A percentile compares a stretch with the other conserved stretches of the same genome.
These are phyloP conservation scores for Nemania sp. DNA, from an alignment of 2,329 filamentous ascomycete species.

Conservation along the genomic window DNA sequence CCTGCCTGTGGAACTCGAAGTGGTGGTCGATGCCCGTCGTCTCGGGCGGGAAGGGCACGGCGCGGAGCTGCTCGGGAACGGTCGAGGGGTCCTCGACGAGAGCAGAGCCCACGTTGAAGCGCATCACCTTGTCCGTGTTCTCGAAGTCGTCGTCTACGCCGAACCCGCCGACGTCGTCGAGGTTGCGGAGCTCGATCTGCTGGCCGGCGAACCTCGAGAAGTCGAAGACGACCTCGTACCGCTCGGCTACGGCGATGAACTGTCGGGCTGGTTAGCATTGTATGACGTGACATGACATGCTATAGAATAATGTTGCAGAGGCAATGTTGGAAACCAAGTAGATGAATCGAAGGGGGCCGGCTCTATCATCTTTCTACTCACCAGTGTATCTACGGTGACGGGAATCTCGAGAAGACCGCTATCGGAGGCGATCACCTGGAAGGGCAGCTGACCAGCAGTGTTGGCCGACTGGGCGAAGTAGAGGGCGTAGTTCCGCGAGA, in stretches of 20 bases:
- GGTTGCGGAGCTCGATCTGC: constrained; percentile 49
- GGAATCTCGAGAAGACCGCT: constrained; percentile 54
- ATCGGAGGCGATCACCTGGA: constrained; percentile 60
- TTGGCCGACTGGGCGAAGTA: constrained; percentile 48
- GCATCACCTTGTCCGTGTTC: constrained; percentile 57
- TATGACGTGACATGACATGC: too few species aligned
- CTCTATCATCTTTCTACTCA: neutral
- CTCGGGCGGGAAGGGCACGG: constrained; percentile 46
- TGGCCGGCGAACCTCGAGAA: constrained; percentile 54
- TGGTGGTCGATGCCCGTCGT: constrained; percentile 46
- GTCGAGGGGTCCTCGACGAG: constrained; percentile 44
- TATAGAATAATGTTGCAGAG: too few species aligned
- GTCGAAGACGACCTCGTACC: constrained; percentile 62
- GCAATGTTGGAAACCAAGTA: constrained; percentile 20
- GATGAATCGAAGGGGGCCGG: neutral
- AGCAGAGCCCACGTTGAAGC: constrained; percentile 51
- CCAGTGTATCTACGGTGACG: constrained; percentile 36
- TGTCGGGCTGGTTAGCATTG: constrained; percentile 26
- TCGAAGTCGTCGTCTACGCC: constrained; percentile 54
- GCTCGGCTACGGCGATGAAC: constrained; percentile 57
- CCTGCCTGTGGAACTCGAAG: constrained; percentile 51
- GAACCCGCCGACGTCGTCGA: constrained; percentile 41
- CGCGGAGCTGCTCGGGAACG: constrained; percentile 43
- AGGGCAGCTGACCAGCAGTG: constrained; percentile 44
- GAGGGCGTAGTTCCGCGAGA: constrained; percentile 53